Evolutionary conservation across 139 green algal genomes (phyloP), one percentile per base, ranked within the genome.

Genomic region (Trebouxia sp.): DNA sequence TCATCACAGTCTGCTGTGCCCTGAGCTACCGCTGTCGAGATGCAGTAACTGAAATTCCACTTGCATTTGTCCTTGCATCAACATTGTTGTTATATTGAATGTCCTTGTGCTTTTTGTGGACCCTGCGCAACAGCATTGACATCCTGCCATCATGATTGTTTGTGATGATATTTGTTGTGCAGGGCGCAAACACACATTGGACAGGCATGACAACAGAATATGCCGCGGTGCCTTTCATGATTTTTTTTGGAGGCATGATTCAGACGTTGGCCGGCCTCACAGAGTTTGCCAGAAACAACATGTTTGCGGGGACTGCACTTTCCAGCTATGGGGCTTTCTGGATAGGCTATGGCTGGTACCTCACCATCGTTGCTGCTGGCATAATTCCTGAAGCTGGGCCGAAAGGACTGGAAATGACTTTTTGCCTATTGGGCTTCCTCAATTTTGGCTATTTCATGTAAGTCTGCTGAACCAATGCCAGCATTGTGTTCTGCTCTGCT

Each of bases 301-400:
- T 88, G 0, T 95, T 95, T 88, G 91, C 83, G 26, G 90, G 88
- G 3, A 90, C 86, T 0, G 91, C 87, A 28, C 94, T 94, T 80
- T 83, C 77, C 24, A 87, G 75, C 32, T 95, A 94, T 75, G 90
- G 90, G 5, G 83, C 80, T 41, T 93, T 93, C 84, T 93, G 89
- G 89, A 88, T 93, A 47, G 81, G 83, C 38, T 89, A 56, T 78
- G 38, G 42, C 17, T 65, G 66, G 38, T 76, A 45, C 74, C 35
- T 70, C 9, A 38, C 50, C 30, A 24, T 76, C 11, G 66, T 50
- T 41, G 56, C 56, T 37, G 56, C 28, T 2, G 56, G 28, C n/a
- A 28, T 67, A n/a, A 67, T 67, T 28, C 56, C 56, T 24, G 56
- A 67, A 28, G 11, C n/a, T 15, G 56, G 56, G 1, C 28, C 28